These are phyloP conservation scores for Vanrija humicola DNA, from an alignment of 1,284 basidiomycete species.

Conservation along the genomic window DNA sequence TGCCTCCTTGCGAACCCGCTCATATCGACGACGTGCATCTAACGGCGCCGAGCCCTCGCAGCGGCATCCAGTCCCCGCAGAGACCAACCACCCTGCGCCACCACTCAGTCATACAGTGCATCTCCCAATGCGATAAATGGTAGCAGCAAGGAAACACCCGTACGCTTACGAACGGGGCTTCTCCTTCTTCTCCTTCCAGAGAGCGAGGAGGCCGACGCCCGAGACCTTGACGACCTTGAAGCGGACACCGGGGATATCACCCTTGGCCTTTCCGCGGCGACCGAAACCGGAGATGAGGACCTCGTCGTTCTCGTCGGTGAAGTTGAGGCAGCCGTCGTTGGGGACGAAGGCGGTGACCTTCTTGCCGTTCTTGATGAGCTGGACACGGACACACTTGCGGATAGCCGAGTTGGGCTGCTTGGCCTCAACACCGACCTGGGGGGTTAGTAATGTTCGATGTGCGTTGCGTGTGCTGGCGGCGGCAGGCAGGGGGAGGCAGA, in stretches of 20 bases:
- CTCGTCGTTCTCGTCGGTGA: slow-evolving; percentile 96
- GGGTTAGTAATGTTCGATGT: not conserved
- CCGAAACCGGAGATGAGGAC: slow-evolving; percentile 99
- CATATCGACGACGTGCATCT: too few relatives aligned
- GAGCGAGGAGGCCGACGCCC: slow-evolving; percentile 93
- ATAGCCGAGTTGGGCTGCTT: slow-evolving; percentile 98
- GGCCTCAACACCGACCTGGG: slow-evolving; percentile 59
- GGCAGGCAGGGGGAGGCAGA: not conserved
- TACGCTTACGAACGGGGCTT: slow-evolving; percentile 76
- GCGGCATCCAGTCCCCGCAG: too few relatives aligned
- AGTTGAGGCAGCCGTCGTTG: slow-evolving; percentile 99
- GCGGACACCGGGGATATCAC: slow-evolving; percentile 64
- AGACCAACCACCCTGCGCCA: too few relatives aligned
- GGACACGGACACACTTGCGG: slow-evolving; percentile 99
- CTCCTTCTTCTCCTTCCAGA: slow-evolving; percentile 99
- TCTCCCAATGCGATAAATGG: slow-evolving; percentile 12
- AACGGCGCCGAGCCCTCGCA: too few relatives aligned
- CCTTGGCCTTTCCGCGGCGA: slow-evolving; percentile 87
- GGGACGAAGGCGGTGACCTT: slow-evolving; percentile 90
- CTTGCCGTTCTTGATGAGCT: slow-evolving; percentile 99
- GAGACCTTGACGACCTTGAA: slow-evolving; percentile 99
- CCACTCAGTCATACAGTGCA: slow-evolving; percentile 24
- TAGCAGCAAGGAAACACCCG: not conserved
- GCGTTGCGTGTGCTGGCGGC: not conserved
- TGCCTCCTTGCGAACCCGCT: too few relatives aligned